A percentile compares a stretch with the other conserved stretches of the same genome.
Evolutionary conservation across 495 filamentous ascomycete genomes (phyloP).

Genomic region (Haplographium delicatum): DNA sequence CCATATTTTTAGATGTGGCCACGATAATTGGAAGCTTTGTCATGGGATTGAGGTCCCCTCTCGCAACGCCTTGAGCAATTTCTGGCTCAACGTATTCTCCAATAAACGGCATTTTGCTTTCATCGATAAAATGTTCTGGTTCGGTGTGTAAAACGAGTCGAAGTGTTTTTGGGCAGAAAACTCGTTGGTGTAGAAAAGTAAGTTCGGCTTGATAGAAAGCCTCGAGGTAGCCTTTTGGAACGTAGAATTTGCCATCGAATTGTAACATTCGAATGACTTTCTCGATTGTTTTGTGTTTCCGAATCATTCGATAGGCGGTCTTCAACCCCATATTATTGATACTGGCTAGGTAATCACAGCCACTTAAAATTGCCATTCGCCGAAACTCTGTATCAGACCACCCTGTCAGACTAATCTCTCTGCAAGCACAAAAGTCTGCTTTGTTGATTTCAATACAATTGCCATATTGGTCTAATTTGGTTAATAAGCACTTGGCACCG

Average conservation of each 20-base stretch:
- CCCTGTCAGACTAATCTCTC: conserved; percentile 80
- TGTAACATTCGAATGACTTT: conserved; percentile 73
- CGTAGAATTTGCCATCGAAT: conserved; percentile 77
- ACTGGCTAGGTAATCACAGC: conserved; percentile 91
- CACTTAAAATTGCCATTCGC: conserved; percentile 92
- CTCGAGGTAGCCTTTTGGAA: conserved; percentile 73
- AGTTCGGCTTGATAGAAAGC: conserved; percentile 79
- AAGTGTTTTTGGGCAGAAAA: conserved; percentile 73
- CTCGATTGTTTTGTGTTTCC: conserved; percentile 84
- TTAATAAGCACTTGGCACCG: conserved; percentile 81
- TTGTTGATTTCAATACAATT: conserved; percentile 89
- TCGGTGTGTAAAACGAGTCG: conserved; percentile 68
- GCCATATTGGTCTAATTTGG: conserved; percentile 91
- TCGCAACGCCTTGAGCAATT: conserved; percentile 70
- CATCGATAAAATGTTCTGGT: conserved; percentile 51
- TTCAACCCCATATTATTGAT: conserved; percentile 86
- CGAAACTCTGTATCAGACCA: conserved; percentile 92
- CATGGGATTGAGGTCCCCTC: conserved; percentile 81
- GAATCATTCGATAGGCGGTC: conserved; percentile 83
- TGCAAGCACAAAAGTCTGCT: conserved; percentile 78
- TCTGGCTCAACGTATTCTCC: conserved; percentile 63
- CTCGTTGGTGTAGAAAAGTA: conserved; percentile 91
- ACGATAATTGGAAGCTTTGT: conserved; percentile 67
- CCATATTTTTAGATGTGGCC: conserved; percentile 35
- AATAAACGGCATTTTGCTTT: conserved; percentile 70